Evolutionary conservation across 768 basidiomycete genomes (phyloP).

Genomic region (Suillus placidus): DNA sequence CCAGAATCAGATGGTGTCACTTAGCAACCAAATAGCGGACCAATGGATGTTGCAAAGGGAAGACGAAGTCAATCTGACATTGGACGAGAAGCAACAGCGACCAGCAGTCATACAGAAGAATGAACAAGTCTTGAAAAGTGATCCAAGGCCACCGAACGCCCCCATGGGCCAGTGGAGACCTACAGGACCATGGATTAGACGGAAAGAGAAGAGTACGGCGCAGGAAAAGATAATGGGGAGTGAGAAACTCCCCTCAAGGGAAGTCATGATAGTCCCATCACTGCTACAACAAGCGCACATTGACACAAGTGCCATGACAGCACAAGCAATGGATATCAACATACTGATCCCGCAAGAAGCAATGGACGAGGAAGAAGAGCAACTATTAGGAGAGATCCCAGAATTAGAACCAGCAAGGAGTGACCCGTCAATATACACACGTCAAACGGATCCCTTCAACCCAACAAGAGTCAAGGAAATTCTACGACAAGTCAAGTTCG

Average conservation of each 20-base stretch:
- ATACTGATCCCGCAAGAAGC: too few relatives aligned
- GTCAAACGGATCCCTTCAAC: constrained; percentile 1
- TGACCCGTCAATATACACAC: not conserved
- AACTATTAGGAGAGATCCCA: not conserved
- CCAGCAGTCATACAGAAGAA: fast-evolving
- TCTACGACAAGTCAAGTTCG: too few relatives aligned
- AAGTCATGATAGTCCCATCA: not conserved
- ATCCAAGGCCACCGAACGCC: not conserved
- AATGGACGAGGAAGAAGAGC: too few relatives aligned
- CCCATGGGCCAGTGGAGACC: not conserved
- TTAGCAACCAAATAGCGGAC: not conserved
- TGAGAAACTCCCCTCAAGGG: not conserved
- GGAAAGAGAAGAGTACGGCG: not conserved
- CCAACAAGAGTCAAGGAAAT: constrained; percentile 24
- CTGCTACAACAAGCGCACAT: not conserved
- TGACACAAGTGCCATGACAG: too few relatives aligned
- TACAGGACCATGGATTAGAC: not conserved
- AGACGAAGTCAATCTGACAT: fast-evolving
- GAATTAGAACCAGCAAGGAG: not conserved
- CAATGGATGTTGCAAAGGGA: not conserved
- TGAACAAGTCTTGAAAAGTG: too few relatives aligned
- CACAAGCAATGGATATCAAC: too few relatives aligned
- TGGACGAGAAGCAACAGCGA: not conserved
- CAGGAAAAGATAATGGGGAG: not conserved
- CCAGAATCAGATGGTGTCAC: fast-evolving